A percentile compares a stretch with the other conserved stretches of the same genome.
Evolutionary conservation across 2,329 filamentous ascomycete species (phyloP).

Genomic region (Pseudonectria buxi): DNA sequence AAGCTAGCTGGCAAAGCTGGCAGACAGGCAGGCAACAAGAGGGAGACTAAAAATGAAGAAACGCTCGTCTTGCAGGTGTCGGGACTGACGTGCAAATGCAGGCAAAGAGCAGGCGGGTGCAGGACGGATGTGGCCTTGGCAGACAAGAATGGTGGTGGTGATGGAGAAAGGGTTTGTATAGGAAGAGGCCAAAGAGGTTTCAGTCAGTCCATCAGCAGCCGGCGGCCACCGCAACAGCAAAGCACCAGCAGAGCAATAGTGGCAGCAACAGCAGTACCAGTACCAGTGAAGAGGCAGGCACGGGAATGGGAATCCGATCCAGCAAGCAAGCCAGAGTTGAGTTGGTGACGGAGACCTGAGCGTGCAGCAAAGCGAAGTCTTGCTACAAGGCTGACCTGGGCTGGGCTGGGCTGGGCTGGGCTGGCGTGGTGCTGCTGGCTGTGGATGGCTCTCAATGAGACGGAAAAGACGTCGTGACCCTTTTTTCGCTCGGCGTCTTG

Average conservation of each 20-base stretch:
- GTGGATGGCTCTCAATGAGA: slow-evolving; percentile 18
- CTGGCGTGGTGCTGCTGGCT: slow-evolving; percentile 4
- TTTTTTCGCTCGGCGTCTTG: slow-evolving; percentile 21
- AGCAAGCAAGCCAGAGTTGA: too few relatives aligned
- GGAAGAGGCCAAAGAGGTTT: slow-evolving; percentile 18
- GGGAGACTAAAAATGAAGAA: slow-evolving; percentile 2
- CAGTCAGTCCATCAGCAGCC: slow-evolving; percentile 12
- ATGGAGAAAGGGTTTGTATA: slow-evolving; percentile 20
- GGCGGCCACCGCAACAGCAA: slow-evolving; percentile 17
- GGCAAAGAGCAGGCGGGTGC: slow-evolving; percentile 14
- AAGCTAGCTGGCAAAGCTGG: not conserved
- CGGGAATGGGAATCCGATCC: too few relatives aligned
- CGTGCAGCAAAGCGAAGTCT: too few relatives aligned
- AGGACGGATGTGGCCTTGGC: slow-evolving; percentile 5
- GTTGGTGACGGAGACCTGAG: too few relatives aligned
- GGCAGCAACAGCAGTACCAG: slow-evolving; percentile 6
- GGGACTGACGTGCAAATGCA: slow-evolving; percentile 3
- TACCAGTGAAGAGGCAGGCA: slow-evolving; percentile 6
- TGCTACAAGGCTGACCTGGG: too few relatives aligned
- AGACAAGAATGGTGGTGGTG: slow-evolving; percentile 6
- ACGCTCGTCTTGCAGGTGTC: slow-evolving; percentile 1
- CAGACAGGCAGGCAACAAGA: not conserved
- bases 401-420: too few relatives aligned
- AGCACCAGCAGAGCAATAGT: slow-evolving; percentile 10
- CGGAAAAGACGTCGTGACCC: slow-evolving; percentile 19